Percentiles rank a stretch among this genome's conserved stretches.
Conservation (phyloP, 495 filamentous ascomycete genomes). For the Bombardia bombarda region DNA sequence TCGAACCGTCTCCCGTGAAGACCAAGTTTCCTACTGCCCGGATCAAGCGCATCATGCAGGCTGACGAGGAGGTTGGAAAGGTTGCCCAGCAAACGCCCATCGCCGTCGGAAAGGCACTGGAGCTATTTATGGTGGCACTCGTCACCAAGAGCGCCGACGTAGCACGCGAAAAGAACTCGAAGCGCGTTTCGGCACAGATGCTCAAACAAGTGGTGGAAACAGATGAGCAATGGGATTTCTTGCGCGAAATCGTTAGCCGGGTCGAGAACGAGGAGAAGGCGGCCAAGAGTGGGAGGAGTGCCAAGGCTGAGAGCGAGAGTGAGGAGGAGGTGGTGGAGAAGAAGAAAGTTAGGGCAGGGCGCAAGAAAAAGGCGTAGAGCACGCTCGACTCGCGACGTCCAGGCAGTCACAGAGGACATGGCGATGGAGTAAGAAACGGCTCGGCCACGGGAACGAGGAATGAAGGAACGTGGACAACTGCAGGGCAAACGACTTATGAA, state of each 20-base stretch:
- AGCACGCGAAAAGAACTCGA: constrained; percentile 71
- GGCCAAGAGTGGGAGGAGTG: constrained; percentile 2
- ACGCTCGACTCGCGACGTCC: too few species aligned
- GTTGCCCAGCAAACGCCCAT: constrained; percentile 95
- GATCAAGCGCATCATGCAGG: constrained; percentile 99
- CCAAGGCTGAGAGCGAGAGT: constrained; percentile 35
- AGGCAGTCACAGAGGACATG: too few species aligned
- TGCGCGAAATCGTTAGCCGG: constrained; percentile 82
- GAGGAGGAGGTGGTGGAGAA: constrained; percentile 37
- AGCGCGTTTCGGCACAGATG: constrained; percentile 83
- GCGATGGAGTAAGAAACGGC: too few species aligned
- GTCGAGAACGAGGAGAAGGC: constrained; percentile 60
- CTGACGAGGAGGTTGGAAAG: constrained; percentile 97
- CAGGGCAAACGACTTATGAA: constrained; percentile 3
- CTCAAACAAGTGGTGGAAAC: constrained; percentile 80
- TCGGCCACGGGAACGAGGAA: constrained; percentile 1
- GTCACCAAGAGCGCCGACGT: constrained; percentile 80
- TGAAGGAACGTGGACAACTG: constrained; percentile 1
- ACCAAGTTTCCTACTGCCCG: constrained; percentile 96
- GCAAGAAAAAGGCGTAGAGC: constrained; percentile 36
- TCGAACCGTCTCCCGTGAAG: constrained; percentile 63
- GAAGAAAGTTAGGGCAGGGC: constrained; percentile 34
- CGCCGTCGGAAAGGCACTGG: constrained; percentile 88
- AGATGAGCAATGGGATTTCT: constrained; percentile 87
- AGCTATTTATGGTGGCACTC: constrained; percentile 94